These are phyloP conservation scores for Wallemia mellicola DNA, from an alignment of 1,284 basidiomycete species.

Conservation along the genomic window DNA sequence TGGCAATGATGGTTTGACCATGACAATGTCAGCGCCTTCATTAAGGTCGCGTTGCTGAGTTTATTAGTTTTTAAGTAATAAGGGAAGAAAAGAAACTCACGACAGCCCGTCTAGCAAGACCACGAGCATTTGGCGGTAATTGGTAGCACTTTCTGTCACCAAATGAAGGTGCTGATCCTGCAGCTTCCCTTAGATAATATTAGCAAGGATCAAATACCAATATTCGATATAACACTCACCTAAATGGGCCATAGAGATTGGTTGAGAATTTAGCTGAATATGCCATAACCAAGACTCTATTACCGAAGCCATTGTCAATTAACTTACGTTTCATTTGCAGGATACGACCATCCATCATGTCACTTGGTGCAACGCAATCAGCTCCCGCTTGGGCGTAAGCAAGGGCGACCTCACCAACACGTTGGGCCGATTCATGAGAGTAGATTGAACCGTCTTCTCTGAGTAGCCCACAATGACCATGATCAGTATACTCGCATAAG, in stretches of 20 bases:
- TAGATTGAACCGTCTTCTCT: conserved; percentile 41
- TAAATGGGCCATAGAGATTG: conserved; percentile 90
- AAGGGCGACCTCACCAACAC: conserved; percentile 74
- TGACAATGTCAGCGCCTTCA: conserved; percentile 96
- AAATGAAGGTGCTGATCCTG: conserved; percentile 74
- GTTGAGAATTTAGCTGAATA: conserved; percentile 99
- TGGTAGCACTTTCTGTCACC: conserved; percentile 95
- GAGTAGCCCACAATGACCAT: conserved; percentile 83
- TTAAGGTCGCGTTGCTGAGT: conserved; percentile 61
- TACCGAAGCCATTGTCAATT: conserved; percentile 50
- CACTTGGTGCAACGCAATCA: conserved; percentile 90
- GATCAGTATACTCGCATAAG: conserved; percentile 97
- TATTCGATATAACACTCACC: too few species aligned
- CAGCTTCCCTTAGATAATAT: too few species aligned
- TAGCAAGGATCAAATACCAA: too few species aligned
- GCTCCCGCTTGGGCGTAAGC: conserved; percentile 81
- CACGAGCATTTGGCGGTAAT: conserved; percentile 59
- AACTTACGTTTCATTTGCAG: conserved; percentile 61
- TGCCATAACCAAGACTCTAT: conserved; percentile 73
- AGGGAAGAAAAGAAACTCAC: conserved; percentile 22
- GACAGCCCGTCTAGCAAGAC: conserved; percentile 73
- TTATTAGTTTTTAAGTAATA: conserved; percentile 2
- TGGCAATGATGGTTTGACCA: conserved; percentile 90
- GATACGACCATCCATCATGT: conserved; percentile 98
- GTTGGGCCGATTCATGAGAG: conserved; percentile 39